These are phyloP conservation scores for Colletotrichum sidae DNA, from an alignment of 2,329 filamentous ascomycete genomes.

Conservation along the genomic window DNA sequence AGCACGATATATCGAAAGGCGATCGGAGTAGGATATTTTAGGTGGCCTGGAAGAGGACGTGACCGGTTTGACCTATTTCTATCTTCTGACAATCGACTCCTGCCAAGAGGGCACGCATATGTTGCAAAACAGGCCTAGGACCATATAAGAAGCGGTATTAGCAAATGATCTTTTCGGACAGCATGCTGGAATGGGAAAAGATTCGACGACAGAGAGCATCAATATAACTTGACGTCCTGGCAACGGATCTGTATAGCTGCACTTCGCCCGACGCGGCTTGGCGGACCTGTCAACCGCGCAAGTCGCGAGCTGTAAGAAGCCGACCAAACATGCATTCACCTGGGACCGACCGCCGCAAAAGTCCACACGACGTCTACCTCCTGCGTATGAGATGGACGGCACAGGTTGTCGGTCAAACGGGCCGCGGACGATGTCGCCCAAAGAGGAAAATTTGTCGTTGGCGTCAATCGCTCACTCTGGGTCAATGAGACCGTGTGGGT, in stretches of 20 bases:
- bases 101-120: constrained; percentile 11
- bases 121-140: neutral
- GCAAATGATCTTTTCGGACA: neutral
- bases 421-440: neutral
- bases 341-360: no score
- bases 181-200: neutral
- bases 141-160: neutral
- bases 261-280: constrained; percentile 6
- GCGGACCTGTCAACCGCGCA: constrained; percentile 12
- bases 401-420: constrained; percentile 5
- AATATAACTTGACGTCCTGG: constrained; percentile 24
- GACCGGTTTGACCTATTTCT: no score
- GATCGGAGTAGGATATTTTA: no score
- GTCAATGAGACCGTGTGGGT: constrained; percentile 28
- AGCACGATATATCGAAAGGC: no score
- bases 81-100: neutral
- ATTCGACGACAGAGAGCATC: neutral
- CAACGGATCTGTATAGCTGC: neutral
- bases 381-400: constrained; percentile 27
- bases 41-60: no score
- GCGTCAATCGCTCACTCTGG: neutral
- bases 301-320: neutral
- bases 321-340: neutral
- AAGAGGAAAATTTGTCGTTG: constrained; percentile 4
- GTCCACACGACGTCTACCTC: neutral